Evolutionary conservation across 2,329 filamentous ascomycete species (phyloP).

Genomic region (Chrysosporium keratinophilum): DNA sequence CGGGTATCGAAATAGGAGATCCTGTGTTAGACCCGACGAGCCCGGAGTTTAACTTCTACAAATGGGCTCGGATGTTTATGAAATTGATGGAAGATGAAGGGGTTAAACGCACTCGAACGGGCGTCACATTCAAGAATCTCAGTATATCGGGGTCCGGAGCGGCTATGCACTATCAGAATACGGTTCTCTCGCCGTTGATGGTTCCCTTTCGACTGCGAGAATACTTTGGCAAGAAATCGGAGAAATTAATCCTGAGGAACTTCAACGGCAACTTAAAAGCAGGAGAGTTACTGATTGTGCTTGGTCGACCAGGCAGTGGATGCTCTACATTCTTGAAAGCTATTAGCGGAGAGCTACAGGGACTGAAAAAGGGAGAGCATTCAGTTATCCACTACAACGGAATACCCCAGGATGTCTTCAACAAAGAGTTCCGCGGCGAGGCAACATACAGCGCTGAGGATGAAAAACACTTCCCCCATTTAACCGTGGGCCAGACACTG

Average conservation of each 20-base stretch:
- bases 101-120: slow-evolving; percentile 44
- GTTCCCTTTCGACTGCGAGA: slow-evolving; percentile 50
- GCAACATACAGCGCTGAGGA: slow-evolving; percentile 34
- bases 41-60: slow-evolving; percentile 45
- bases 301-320: slow-evolving; percentile 34
- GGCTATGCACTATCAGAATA: slow-evolving; percentile 58
- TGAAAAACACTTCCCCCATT: slow-evolving; percentile 45
- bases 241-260: slow-evolving; percentile 46
- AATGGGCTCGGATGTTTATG: slow-evolving; percentile 43
- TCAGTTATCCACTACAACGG: slow-evolving; percentile 73
- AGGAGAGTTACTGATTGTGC: slow-evolving; percentile 38
- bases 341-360: slow-evolving; percentile 69
- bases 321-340: slow-evolving; percentile 82
- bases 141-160: slow-evolving; percentile 57
- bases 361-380: slow-evolving; percentile 57
- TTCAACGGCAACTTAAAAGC: slow-evolving; percentile 45
- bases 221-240: slow-evolving; percentile 41
- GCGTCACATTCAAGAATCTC: slow-evolving; percentile 55
- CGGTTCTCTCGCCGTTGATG: slow-evolving; percentile 50
- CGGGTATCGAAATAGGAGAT: slow-evolving; percentile 36
- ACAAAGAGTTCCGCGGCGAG: slow-evolving; percentile 43
- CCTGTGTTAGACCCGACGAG: slow-evolving; percentile 44
- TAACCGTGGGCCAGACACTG: slow-evolving; percentile 48
- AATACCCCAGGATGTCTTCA: slow-evolving; percentile 58
- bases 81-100: slow-evolving; percentile 46